Base-by-base conservation (phyloP, 352 stramenopile species). In the Phytophthora melonis region DNA sequence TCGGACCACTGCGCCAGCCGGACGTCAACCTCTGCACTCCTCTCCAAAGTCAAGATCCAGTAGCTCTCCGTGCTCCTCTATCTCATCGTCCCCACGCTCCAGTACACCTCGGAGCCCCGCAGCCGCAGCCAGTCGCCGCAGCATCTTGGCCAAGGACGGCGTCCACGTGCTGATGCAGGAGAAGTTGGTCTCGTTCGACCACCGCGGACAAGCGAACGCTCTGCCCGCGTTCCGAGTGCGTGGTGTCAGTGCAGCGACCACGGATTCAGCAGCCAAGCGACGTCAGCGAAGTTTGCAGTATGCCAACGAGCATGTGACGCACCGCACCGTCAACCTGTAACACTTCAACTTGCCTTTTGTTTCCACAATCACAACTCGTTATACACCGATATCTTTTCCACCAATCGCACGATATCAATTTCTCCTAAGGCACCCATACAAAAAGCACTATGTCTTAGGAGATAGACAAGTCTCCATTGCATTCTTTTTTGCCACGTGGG, bases 81-180 rank as follows among this genome's bases (percentile, higher is more conserved):
- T 68, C 3, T 68, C 68, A 1, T 70, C 50, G 1, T 75, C 70
- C 9, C 39, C 55, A 11, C 63, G 55, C 53, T 72, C 54, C 52
- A 39, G 45, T 25, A 63, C 63, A 2, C 34, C 62, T 30, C 73
- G 58, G 27, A 80, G 59, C 13, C 47, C 68, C 1, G 54, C 64
- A 45, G 13, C 36, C 11, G 54, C 64, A 45, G 13, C 39, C 39
- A 45, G 71, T 16, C 79, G 79, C 30, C 77, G 74, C 56, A 90
- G 83, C 36, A 84, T 90, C 60, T 68, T 90, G 43, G 77, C 77
- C 16, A 80, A 64, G 27, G 83, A 90, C 34, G 83, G 83, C 18
- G 62, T 64, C 3, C 83, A 90, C 45, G 72, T 90, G 49, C 66
- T 90, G 7, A 81, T 90, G 77, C 79, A 84, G 61, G 83, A 90